Percentiles rank a stretch among this genome's conserved stretches.
phyloP scores from a whole-genome alignment of 345 rosid species.

The Acer negundo region DNA sequence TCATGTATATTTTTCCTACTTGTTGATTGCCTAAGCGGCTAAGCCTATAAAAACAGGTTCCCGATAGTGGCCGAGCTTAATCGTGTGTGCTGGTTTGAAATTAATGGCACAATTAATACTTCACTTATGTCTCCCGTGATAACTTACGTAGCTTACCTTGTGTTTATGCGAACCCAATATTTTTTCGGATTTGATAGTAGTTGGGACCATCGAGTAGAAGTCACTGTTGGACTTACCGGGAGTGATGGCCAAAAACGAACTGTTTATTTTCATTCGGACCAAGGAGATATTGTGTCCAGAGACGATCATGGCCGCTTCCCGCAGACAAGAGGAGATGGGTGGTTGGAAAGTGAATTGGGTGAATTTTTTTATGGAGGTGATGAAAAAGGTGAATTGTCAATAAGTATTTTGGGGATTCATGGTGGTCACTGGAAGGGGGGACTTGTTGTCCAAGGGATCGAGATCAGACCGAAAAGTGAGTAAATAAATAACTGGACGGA shows the following conservation, averaged over 20 bases:
- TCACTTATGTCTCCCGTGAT: slow-evolving; percentile 23
- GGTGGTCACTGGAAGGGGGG: slow-evolving; percentile 40
- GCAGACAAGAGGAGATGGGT: slow-evolving; percentile 36
- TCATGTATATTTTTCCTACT: not conserved
- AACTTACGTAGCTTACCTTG: slow-evolving; percentile 13
- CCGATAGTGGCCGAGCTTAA: slow-evolving; percentile 29
- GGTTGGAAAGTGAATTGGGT: slow-evolving; percentile 36
- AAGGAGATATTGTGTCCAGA: not conserved
- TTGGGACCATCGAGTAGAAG: not conserved
- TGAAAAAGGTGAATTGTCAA: slow-evolving; percentile 29
- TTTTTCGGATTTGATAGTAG: not conserved
- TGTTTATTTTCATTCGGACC: slow-evolving; percentile 17
- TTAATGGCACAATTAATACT: slow-evolving; percentile 25
- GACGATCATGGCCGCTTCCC: not conserved
- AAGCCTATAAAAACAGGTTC: slow-evolving; percentile 12
- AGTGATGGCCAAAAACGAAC: not conserved
- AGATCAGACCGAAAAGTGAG: slow-evolving; percentile 35
- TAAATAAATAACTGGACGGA: not conserved
- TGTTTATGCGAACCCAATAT: not conserved
- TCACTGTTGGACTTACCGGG: not conserved
- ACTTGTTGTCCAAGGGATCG: slow-evolving; percentile 11
- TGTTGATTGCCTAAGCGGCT: too few species aligned
- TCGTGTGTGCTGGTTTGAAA: slow-evolving; percentile 35
- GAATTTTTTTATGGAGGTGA: slow-evolving; percentile 10
- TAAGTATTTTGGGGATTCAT: slow-evolving; percentile 30